phyloP scores from a whole-genome alignment of 1,139 yeast species.

The Diutina siamensis region DNA sequence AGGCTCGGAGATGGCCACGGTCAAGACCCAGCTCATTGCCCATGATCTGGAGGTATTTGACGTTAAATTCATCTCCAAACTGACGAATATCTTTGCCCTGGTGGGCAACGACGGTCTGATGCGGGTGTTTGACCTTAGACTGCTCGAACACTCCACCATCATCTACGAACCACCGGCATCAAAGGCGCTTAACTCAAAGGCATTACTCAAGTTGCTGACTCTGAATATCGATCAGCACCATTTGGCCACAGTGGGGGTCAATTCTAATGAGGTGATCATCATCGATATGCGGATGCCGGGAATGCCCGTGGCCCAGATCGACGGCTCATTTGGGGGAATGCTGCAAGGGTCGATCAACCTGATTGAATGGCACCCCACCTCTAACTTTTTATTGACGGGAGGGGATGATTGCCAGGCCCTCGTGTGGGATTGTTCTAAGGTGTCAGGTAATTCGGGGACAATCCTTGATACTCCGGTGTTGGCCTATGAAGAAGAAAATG shows the following conservation, averaged over 20 bases:
- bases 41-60: slow-evolving; percentile 95
- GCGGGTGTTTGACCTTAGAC: slow-evolving; percentile 79
- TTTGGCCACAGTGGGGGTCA: slow-evolving; percentile 66
- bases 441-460: slow-evolving; percentile 9
- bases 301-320: slow-evolving; percentile 55
- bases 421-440: slow-evolving; percentile 58
- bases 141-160: slow-evolving; percentile 88
- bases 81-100: slow-evolving; percentile 75
- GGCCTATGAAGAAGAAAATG: slow-evolving; percentile 50
- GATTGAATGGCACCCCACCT: slow-evolving; percentile 75
- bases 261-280: slow-evolving; percentile 53
- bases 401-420: slow-evolving; percentile 88
- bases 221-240: slow-evolving; percentile 75
- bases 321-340: slow-evolving; percentile 47
- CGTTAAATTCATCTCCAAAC: slow-evolving; percentile 69
- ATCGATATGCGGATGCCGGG: slow-evolving; percentile 89
- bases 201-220: slow-evolving; percentile 65
- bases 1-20: slow-evolving; percentile 47
- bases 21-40: slow-evolving; percentile 89
- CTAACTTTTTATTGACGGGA: slow-evolving; percentile 58
- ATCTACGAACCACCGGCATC: slow-evolving; percentile 52
- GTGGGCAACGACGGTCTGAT: slow-evolving; percentile 96
- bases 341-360: slow-evolving; percentile 52
- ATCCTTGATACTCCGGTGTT: slow-evolving; percentile 34
- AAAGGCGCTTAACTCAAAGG: slow-evolving; percentile 28